phyloP scores from a whole-genome alignment of 345 rosid genomes.

The Cardamine chenopodiifolia region DNA sequence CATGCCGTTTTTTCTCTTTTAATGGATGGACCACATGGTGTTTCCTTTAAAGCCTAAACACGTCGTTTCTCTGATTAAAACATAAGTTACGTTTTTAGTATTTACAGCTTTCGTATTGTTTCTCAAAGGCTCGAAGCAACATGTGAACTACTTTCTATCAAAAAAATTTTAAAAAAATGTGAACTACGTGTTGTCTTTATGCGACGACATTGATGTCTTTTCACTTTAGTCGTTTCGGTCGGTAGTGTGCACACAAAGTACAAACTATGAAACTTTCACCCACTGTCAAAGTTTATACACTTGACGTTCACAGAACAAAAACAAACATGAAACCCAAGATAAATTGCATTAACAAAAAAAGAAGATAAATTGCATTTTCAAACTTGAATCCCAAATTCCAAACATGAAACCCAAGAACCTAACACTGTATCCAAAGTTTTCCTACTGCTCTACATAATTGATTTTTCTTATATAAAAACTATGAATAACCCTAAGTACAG shows the following conservation, averaged over 20 bases:
- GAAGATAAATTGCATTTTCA: constrained; percentile 6
- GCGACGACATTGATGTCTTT: background rate
- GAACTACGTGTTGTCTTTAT: constrained; percentile 2
- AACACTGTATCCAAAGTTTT: background rate
- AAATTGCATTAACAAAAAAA: no score
- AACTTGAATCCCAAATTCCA: constrained; percentile 2
- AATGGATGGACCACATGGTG: background rate
- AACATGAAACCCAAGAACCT: constrained; percentile 6
- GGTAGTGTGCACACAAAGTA: background rate
- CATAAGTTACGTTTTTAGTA: background rate
- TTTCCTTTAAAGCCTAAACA: background rate
- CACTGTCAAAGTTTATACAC: background rate
- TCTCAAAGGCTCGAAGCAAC: background rate
- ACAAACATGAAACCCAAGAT: no score
- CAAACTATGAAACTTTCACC: background rate
- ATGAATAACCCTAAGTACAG: constrained; percentile 18
- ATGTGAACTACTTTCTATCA: background rate
- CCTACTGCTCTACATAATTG: background rate
- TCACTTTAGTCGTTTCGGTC: background rate
- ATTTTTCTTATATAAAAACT: background rate
- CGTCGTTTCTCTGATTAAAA: background rate
- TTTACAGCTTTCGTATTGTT: background rate
- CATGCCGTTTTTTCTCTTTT: background rate
- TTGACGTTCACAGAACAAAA: no score
- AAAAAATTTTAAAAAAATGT: background rate